phyloP scores from a whole-genome alignment of 2,329 filamentous ascomycete genomes.

The Camillea tinctor region DNA sequence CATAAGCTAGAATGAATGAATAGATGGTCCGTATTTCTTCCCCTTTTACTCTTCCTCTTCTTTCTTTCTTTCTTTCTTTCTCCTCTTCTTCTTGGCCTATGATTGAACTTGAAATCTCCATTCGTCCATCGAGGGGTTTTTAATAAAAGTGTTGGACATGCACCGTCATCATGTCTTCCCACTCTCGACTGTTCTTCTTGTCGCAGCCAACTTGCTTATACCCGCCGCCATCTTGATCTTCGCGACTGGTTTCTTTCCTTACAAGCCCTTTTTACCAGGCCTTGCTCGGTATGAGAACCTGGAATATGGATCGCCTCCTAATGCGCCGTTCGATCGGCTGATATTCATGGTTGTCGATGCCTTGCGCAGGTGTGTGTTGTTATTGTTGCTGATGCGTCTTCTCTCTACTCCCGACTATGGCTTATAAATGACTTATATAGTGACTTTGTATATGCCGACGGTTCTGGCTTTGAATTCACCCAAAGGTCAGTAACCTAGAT shows the following conservation, averaged over 20 bases:
- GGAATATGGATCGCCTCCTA: constrained; percentile 54
- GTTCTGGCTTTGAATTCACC: constrained; percentile 82
- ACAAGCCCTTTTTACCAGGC: constrained; percentile 89
- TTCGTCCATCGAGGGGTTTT: background rate
- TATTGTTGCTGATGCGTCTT: background rate
- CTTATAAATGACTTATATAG: constrained; percentile 44
- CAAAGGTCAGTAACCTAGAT: constrained; percentile 64
- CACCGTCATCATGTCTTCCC: constrained; percentile 27
- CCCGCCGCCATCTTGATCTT: constrained; percentile 74
- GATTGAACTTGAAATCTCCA: background rate
- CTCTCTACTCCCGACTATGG: background rate
- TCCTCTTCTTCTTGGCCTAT: background rate
- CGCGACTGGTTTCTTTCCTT: constrained; percentile 92
- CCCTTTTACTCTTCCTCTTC: background rate
- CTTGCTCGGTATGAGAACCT: constrained; percentile 66
- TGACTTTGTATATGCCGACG: constrained; percentile 85
- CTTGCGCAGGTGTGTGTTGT: constrained; percentile 68
- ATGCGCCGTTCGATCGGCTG: constrained; percentile 79
- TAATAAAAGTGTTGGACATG: constrained; percentile 27
- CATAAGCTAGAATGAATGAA: background rate
- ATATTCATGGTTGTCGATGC: constrained; percentile 99
- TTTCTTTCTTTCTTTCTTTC: background rate
- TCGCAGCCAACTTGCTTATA: constrained; percentile 73
- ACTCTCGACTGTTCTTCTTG: constrained; percentile 45
- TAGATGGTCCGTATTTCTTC: background rate